Conservation (phyloP, 768 basidiomycete species). For the Tylopilus felleus region DNA sequence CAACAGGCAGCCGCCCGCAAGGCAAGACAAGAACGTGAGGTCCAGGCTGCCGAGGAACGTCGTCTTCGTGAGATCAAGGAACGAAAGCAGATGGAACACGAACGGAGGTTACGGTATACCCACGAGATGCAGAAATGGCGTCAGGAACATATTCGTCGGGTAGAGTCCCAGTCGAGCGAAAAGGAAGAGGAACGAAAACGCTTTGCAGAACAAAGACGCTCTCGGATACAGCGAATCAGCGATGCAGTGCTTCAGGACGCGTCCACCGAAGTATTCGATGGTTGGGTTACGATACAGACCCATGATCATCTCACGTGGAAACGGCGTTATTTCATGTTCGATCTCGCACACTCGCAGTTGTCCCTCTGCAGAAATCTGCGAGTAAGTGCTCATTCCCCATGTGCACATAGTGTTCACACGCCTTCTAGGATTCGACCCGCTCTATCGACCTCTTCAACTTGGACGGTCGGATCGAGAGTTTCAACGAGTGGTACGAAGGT, state of each 20-base stretch:
- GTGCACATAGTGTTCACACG: slow-evolving; percentile 5
- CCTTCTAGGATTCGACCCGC: slow-evolving; percentile 26
- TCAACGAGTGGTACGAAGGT: slow-evolving; percentile 65
- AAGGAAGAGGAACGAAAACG: slow-evolving; percentile 41
- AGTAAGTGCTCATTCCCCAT: slow-evolving; percentile 30
- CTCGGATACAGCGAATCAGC: slow-evolving; percentile 46
- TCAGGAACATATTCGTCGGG: slow-evolving; percentile 42
- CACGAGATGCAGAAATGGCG: slow-evolving; percentile 52
- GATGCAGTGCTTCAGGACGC: slow-evolving; percentile 43
- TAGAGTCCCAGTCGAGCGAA: slow-evolving; percentile 43
- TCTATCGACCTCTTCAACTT: slow-evolving; percentile 40
- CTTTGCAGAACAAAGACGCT: slow-evolving; percentile 36
- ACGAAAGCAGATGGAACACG: slow-evolving; percentile 43
- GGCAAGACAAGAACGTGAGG: slow-evolving; percentile 36
- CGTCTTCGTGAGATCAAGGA: slow-evolving; percentile 44
- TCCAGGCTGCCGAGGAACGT: slow-evolving; percentile 46
- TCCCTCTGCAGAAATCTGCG: slow-evolving; percentile 51
- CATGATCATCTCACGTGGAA: slow-evolving; percentile 56
- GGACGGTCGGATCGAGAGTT: slow-evolving; percentile 41
- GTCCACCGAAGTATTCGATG: slow-evolving; percentile 39
- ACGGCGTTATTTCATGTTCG: slow-evolving; percentile 59
- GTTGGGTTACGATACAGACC: slow-evolving; percentile 63
- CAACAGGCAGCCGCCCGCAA: slow-evolving; percentile 35
- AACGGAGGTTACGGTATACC: slow-evolving; percentile 50
- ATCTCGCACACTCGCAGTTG: slow-evolving; percentile 38